Evolutionary conservation across 495 filamentous ascomycete species (phyloP).

Genomic region (Daldinia grandis): DNA sequence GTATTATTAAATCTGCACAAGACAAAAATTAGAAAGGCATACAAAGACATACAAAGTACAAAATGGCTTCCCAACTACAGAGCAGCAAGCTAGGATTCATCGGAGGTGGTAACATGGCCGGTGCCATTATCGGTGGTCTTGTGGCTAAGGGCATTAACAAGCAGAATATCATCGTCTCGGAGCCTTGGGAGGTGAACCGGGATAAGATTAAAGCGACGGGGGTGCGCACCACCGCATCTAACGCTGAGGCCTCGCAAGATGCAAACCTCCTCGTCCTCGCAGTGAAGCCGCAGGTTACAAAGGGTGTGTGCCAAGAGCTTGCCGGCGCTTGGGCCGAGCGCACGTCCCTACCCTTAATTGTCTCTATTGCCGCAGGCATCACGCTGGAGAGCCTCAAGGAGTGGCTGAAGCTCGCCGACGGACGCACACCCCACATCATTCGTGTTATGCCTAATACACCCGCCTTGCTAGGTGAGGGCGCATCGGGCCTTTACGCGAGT

Average conservation of each 20-base stretch:
- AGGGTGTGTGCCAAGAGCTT: slow-evolving; percentile 48
- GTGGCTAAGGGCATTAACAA: slow-evolving; percentile 45
- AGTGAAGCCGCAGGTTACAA: slow-evolving; percentile 51
- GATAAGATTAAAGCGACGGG: slow-evolving; percentile 46
- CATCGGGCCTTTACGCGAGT: slow-evolving; percentile 47
- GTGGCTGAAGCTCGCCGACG: slow-evolving; percentile 46
- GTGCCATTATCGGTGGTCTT: slow-evolving; percentile 52
- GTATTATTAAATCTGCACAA: slow-evolving; percentile 11
- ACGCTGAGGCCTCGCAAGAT: slow-evolving; percentile 42
- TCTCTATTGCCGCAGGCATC: slow-evolving; percentile 51
- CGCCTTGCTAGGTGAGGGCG: slow-evolving; percentile 50
- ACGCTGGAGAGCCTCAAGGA: slow-evolving; percentile 44
- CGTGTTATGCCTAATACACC: slow-evolving; percentile 55
- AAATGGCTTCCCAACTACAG: slow-evolving; percentile 42
- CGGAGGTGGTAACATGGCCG: slow-evolving; percentile 52
- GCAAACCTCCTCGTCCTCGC: slow-evolving; percentile 49
- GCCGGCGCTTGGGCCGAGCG: slow-evolving; percentile 42
- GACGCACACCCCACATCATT: slow-evolving; percentile 45
- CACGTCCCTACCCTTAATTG: slow-evolving; percentile 50
- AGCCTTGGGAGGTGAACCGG: slow-evolving; percentile 50
- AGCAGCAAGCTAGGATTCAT: slow-evolving; percentile 48
- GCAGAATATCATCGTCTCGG: slow-evolving; percentile 55
- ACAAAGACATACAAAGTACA: slow-evolving; percentile 2
- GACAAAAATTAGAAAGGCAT: background rate
- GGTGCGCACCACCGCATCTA: slow-evolving; percentile 48